Evolutionary conservation across 2,329 filamentous ascomycete genomes (phyloP), one percentile per base, ranked within the genome.

Genomic region (Gyromitra esculenta): DNA sequence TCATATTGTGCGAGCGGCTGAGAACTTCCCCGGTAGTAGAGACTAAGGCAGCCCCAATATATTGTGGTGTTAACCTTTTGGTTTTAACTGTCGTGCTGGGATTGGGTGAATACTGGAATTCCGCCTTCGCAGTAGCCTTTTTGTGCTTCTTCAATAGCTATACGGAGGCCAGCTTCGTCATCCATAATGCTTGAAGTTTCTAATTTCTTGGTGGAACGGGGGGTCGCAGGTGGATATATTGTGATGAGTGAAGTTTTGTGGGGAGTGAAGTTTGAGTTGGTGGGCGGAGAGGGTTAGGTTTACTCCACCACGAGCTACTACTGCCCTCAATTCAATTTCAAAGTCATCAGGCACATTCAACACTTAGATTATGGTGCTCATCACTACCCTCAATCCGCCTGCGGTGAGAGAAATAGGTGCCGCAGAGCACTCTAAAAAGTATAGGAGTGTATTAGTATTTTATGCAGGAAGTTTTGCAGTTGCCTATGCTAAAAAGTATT

Each of bases 1-100:
- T 87, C 89, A 91, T 89, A 81, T 94, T 94, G 82, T 91, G 91
- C 9, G 91, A 91, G 75, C 87, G 86, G 18, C 91, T 91, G 3
- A 94, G 85, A 52, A 94, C 88, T 78, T 86, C 89, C 77, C 92
- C 92, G 79, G 92, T 88, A 73, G 87, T 87, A 50, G 88, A 87
- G n/a, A 94, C 87, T 35, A 94, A 85, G 18, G 85, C 86, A 15
- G 87, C 86, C 52, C 87, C 87, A 71, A 88, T 87, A 86, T 87
- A 77, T 59, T 35, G n/a, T 21, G 35, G 11, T 71, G 45, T 68
- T 52, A 25, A 45, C 25, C 37, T 31, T 39, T 31, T 54, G 37
- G 37, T 2, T 45, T 5, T 45, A 63, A 50, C 7, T 25, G n/a
- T 31, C 25, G 25, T 31, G 25, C 25, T 5, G 37, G 9, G 2